Conservation (phyloP, 2,329 filamentous ascomycete genomes). For the Colletotrichum lindemuthianum region DNA sequence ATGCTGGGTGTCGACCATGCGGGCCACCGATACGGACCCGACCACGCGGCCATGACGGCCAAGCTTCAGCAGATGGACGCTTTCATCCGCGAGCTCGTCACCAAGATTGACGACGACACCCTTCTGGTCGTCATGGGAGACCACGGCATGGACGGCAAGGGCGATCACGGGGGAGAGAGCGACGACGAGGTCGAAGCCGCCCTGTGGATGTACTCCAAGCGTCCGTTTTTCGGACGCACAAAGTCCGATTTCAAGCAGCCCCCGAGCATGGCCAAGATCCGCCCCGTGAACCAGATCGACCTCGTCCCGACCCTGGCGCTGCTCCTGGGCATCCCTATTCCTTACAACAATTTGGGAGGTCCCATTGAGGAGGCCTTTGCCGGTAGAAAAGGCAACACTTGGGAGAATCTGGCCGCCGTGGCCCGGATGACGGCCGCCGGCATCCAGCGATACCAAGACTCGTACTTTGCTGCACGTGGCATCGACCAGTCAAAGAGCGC, state of each 20-base stretch:
- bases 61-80: slow-evolving; percentile 93
- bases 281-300: slow-evolving; percentile 87
- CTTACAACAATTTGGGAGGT: slow-evolving; percentile 92
- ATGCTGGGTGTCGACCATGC: slow-evolving; percentile 97
- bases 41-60: slow-evolving; percentile 89
- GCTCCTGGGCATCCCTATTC: slow-evolving; percentile 89
- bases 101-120: slow-evolving; percentile 82
- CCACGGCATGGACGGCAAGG: slow-evolving; percentile 97
- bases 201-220: slow-evolving; percentile 98
- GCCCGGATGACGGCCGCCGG: slow-evolving; percentile 83
- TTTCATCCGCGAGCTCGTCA: slow-evolving; percentile 78
- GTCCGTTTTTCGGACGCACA: slow-evolving; percentile 82
- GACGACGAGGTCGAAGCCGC: slow-evolving; percentile 95
- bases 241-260: slow-evolving; percentile 66
- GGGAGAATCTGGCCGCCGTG: slow-evolving; percentile 80
- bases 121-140: slow-evolving; percentile 97
- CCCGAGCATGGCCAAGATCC: slow-evolving; percentile 78
- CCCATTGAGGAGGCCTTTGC: slow-evolving; percentile 96
- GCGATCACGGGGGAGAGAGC: slow-evolving; percentile 97
- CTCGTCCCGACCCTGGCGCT: slow-evolving; percentile 91
- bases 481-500: slow-evolving; percentile 69
- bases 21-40: slow-evolving; percentile 93
- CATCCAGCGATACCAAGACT: slow-evolving; percentile 87
- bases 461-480: slow-evolving; percentile 80
- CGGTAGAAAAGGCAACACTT: slow-evolving; percentile 74